Evolutionary conservation across 148 eudicot genomes (phyloP), one percentile per base, ranked within the genome.

Genomic region (Nyssa sinensis): DNA sequence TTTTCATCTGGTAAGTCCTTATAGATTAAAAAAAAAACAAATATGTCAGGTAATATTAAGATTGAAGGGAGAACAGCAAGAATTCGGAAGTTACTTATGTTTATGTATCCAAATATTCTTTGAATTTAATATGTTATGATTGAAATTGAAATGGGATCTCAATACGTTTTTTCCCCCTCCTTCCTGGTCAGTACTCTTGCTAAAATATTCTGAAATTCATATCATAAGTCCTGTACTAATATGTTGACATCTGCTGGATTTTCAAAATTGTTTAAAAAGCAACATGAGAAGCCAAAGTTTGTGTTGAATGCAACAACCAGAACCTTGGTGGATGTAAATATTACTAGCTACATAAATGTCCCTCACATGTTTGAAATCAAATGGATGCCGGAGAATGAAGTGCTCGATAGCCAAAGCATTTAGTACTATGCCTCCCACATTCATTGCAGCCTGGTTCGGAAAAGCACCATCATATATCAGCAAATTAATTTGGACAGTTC

Each of bases 361-460:
- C 80, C 97, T 88, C 81, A 92, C 98, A 60, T 86, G 80, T 72
- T 83, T 81, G 47, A 86, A 61, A 75, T 84, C 91, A 17, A 87
- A 78, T 74, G 98, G 88, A 78, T 87, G 88, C n/a, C 98, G 81
- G 70, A 94, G 96, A 78, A 94, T 91, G 89, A 88, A 92, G 81
- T 92, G 93, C 82, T 92, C 98, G 47, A 94, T 92, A 25, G 93
- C 95, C 64, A 92, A 88, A 75, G 91, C 93, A 81, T 94, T 94
- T 31, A 94, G 84, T 79, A 92, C 89, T 83, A 89, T 84, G 7
- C 96, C 98, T 0, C 98, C 98, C 32, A 94, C 91, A 74, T 92
- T 90, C 25, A 92, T 69, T 12, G 89, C 91, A 64, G 98, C 98
- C 98, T 93, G 88, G 31, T 41, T 58, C 66, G 73, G 32, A 79